A percentile compares a stretch with the other conserved stretches of the same genome.
These are phyloP conservation scores for Erodium texanum DNA, from an alignment of 441 rosid genomes.

Conservation along the genomic window DNA sequence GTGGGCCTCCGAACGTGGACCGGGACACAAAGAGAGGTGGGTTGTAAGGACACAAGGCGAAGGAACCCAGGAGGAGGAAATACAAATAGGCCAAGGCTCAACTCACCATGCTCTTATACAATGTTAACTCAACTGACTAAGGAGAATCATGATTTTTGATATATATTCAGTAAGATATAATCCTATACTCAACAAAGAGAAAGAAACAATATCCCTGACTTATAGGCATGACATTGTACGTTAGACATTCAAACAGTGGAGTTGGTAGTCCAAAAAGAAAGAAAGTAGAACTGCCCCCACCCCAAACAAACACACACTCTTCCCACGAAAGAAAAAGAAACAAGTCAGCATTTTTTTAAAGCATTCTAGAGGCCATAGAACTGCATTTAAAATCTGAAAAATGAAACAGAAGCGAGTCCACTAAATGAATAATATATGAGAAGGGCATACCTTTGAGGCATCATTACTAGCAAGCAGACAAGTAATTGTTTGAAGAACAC, in stretches of 20 bases:
- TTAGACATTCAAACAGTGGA: background rate
- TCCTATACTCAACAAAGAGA: background rate
- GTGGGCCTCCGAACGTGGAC: background rate
- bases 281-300: no score
- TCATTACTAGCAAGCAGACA: slow-evolving; percentile 81
- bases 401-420: background rate
- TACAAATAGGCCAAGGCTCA: background rate
- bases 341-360: background rate
- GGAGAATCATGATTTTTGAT: background rate
- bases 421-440: slow-evolving; percentile 11
- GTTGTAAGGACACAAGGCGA: background rate
- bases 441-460: slow-evolving; percentile 65
- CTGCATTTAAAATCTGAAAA: no score
- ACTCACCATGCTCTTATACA: background rate
- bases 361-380: no score
- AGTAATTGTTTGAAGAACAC: slow-evolving; percentile 84
- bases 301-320: background rate
- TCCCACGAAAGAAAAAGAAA: background rate
- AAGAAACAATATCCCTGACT: background rate
- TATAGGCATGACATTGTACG: background rate
- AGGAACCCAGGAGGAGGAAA: no score
- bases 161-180: background rate
- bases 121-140: background rate
- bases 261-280: background rate
- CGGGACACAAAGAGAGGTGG: background rate